These are phyloP conservation scores for Cymbopogon citratus DNA, from an alignment of 176 grass and related monocot species.

Conservation along the genomic window DNA sequence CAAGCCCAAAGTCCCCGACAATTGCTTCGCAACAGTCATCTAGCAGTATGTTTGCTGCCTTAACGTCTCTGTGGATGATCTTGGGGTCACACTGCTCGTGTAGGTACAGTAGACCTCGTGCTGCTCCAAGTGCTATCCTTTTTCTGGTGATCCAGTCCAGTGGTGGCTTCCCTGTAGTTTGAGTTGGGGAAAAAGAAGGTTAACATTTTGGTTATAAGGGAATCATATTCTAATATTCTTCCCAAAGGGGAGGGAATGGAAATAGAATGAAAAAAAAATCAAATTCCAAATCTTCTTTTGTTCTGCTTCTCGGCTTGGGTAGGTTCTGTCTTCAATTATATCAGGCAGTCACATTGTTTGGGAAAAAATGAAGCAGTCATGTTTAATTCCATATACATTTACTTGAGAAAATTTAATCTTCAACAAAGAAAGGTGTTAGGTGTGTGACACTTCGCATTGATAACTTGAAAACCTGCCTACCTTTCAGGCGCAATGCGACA, in stretches of 20 bases:
- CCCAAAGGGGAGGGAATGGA: neutral
- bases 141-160: slow-evolving; percentile 78
- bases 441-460: no score
- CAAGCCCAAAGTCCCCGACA: slow-evolving; percentile 81
- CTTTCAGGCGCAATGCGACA: slow-evolving; percentile 74
- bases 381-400: neutral
- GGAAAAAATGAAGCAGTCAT: neutral
- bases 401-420: neutral
- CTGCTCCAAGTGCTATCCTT: slow-evolving; percentile 69
- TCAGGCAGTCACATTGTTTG: neutral
- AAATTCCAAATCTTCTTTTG: neutral
- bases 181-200: slow-evolving; percentile 9
- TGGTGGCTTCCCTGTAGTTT: slow-evolving; percentile 58
- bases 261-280: neutral
- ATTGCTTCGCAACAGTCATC: slow-evolving; percentile 70
- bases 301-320: neutral
- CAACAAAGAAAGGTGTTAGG: neutral
- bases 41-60: slow-evolving; percentile 79
- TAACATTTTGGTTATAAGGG: slow-evolving; percentile 1
- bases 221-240: slow-evolving; percentile 4
- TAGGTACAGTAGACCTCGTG: slow-evolving; percentile 74
- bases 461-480: slow-evolving; percentile 24
- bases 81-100: slow-evolving; percentile 93
- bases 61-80: slow-evolving; percentile 87
- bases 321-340: neutral